These are phyloP conservation scores for Aureobasidium sp. DNA, from an alignment of 2,329 filamentous ascomycete species.

Conservation along the genomic window DNA sequence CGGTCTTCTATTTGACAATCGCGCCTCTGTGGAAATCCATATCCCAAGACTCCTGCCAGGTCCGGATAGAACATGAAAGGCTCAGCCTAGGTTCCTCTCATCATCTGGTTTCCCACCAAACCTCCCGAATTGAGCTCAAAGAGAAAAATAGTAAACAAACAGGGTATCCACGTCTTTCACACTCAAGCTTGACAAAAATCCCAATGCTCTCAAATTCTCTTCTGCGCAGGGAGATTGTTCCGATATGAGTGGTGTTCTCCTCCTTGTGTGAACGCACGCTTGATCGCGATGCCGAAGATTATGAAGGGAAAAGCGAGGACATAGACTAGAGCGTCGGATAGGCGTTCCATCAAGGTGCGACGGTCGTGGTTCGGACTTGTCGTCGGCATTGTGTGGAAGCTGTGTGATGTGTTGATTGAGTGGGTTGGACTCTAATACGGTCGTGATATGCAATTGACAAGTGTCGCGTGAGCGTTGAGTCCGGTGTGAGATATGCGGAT, in stretches of 20 bases:
- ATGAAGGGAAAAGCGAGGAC: conserved; percentile 19
- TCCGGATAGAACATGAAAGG: too few species aligned
- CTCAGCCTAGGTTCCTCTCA: too few species aligned
- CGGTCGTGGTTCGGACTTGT: background rate
- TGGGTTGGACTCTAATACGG: background rate
- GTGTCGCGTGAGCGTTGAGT: background rate
- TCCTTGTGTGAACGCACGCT: conserved; percentile 14
- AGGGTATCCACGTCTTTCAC: background rate
- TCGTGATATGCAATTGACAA: background rate
- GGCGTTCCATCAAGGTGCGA: conserved; percentile 16
- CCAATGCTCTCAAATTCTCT: conserved; percentile 8
- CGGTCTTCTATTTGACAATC: too few species aligned
- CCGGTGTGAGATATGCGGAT: background rate
- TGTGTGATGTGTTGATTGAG: background rate
- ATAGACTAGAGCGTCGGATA: conserved; percentile 18
- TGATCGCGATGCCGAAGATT: conserved; percentile 17
- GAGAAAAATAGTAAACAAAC: background rate
- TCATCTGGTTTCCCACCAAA: too few species aligned
- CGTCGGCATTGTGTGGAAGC: background rate
- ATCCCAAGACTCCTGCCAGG: too few species aligned
- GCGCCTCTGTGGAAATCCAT: too few species aligned
- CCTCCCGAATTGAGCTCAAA: background rate
- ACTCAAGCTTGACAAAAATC: background rate
- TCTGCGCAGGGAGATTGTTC: conserved; percentile 16
- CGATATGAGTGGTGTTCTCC: conserved; percentile 15